Base-by-base conservation (phyloP, 2,329 filamentous ascomycete species). In the Trichoderma oligosporum region DNA sequence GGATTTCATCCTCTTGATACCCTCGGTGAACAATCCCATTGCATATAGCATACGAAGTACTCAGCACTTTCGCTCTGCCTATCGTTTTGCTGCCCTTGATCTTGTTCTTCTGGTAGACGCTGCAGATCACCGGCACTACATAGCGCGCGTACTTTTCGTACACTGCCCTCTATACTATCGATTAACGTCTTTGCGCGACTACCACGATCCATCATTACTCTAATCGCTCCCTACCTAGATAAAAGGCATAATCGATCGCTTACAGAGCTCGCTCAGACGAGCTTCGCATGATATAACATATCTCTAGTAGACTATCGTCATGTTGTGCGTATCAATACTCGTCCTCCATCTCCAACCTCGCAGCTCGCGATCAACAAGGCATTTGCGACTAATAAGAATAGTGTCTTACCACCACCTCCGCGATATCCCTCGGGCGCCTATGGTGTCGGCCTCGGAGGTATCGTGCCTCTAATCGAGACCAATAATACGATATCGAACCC, bases 401-500 rank as follows among this genome's bases (percentile, higher is more conserved):
- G 89, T 74, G 91, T 95, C 65, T 82, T 96, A 66, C 91, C 92
- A 60, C 92, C 91, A 61, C 91, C 89, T 60, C 86, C 89, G 60
- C 85, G 91, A 72, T 97, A 96, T 77, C 87, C 89, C 57, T 83
- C 84, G 63, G 82, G 84, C 67, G 84, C 86, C 62, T 88, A 89
- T 76, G 86, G 87, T 65, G 83, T 83, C 62, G 84, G 84, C 63
- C 82, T 85, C 67, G 85, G 85, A 61, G 81, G 86, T 70, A 79
- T 84, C 51, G 79, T 84, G 35, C 87, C 88, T 35, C 83, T 96
- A 72, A 87, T 96, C 68, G 94, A 99, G 80, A 97, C 93, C 54
- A 96, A 94, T 74, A 99, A 97, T 70, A 87, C 85, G 36, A 77
- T 99, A 61, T 84, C 83, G 57, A 88, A 89, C 66, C 93, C 90